A percentile compares a stretch with the other conserved stretches of the same genome.
phyloP scores from a whole-genome alignment of 1,284 basidiomycete species.

The Malassezia globosa region DNA sequence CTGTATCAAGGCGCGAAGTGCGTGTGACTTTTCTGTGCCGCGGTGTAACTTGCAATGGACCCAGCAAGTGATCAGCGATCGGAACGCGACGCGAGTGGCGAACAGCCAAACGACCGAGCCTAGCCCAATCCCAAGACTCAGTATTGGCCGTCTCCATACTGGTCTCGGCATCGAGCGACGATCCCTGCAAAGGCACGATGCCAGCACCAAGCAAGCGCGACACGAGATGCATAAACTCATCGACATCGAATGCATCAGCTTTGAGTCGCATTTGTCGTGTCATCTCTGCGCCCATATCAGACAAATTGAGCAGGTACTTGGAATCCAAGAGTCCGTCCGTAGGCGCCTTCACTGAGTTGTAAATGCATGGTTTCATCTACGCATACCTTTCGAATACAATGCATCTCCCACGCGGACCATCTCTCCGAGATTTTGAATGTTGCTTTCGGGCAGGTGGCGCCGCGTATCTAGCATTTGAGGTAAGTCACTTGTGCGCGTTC shows the following conservation, averaged over 20 bases:
- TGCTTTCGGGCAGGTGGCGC: slow-evolving; percentile 14
- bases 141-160: slow-evolving; percentile 15
- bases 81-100: slow-evolving; percentile 25
- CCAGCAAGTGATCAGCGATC: slow-evolving; percentile 36
- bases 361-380: background rate
- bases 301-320: slow-evolving; percentile 28
- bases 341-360: slow-evolving; percentile 24
- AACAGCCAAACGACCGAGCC: slow-evolving; percentile 23
- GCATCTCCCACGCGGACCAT: slow-evolving; percentile 17
- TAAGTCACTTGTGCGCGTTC: no score
- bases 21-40: slow-evolving; percentile 20
- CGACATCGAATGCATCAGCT: slow-evolving; percentile 34
- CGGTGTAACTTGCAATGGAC: slow-evolving; percentile 28
- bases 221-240: slow-evolving; percentile 29
- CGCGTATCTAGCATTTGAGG: slow-evolving; percentile 17
- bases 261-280: slow-evolving; percentile 37
- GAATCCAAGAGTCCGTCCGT: slow-evolving; percentile 34
- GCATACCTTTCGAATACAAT: slow-evolving; percentile 20
- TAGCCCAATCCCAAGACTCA: slow-evolving; percentile 34
- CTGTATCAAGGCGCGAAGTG: slow-evolving; percentile 5
- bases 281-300: slow-evolving; percentile 36
- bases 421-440: slow-evolving; percentile 10
- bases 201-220: slow-evolving; percentile 21
- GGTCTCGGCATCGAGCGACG: slow-evolving; percentile 10
- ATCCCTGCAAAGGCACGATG: no score